Conservation (phyloP, 2,329 filamentous ascomycete genomes). For the Trichoderma brevicompactum region DNA sequence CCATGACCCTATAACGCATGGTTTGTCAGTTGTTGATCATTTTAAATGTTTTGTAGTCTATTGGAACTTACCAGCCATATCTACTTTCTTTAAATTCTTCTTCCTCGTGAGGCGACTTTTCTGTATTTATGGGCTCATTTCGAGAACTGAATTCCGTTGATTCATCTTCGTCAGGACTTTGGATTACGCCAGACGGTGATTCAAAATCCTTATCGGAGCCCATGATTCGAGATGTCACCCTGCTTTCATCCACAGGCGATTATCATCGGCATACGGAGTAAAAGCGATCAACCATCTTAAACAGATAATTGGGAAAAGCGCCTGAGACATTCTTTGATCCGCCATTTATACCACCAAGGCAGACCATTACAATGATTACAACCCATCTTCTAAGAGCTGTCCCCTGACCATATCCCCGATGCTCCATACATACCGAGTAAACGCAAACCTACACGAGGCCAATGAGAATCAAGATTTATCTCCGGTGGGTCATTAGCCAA, state of each 20-base stretch:
- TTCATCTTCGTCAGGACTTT: background rate
- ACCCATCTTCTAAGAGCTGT: background rate
- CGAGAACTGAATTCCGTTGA: background rate
- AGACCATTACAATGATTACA: too few relatives aligned
- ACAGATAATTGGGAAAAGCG: background rate
- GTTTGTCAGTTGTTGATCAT: background rate
- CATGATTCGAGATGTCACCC: background rate
- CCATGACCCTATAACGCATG: background rate
- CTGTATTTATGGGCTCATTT: background rate
- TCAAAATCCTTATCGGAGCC: background rate
- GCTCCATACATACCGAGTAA: background rate
- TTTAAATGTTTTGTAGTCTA: too few relatives aligned
- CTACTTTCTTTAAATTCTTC: slow-evolving; percentile 13
- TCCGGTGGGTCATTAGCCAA: background rate
- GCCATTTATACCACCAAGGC: slow-evolving; percentile 12
- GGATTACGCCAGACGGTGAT: background rate
- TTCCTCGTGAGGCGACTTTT: background rate
- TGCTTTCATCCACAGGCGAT: background rate
- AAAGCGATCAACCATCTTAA: too few relatives aligned
- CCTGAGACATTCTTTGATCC: background rate
- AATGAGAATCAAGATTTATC: background rate
- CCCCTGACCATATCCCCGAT: background rate
- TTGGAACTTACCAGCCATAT: slow-evolving; percentile 14
- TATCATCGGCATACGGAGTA: background rate
- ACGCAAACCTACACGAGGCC: background rate